Base-by-base conservation (phyloP, 306 rosid species). In the Ziziphus jujuba region DNA sequence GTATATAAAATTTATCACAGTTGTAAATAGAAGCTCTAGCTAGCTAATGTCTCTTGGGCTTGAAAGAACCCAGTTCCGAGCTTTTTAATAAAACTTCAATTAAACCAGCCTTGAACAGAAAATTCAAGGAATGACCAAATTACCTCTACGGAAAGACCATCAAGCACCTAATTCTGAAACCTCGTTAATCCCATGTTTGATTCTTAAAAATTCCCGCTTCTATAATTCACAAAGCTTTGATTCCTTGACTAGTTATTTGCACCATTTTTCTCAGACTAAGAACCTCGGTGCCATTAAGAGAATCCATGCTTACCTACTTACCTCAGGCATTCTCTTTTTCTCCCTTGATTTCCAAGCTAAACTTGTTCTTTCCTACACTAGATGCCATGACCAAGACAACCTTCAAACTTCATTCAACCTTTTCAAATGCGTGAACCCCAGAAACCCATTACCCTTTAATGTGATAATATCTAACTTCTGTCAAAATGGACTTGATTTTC, bases 221-320 rank as follows among this genome's bases (percentile, higher is more conserved):
- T 45, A 71, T 28, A 40, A 34, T 24, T 10, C 65, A 11, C 61
- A 20, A 22, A 56, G 19, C 43, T 35, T 67, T 2, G 69, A 70
- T 62, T 79, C 70, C n/a, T 36, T 80, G 38, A 25, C 81, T 54
- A 62, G 76, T 61, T 69, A 72, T 58, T 73, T 87, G 65, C 69
- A 47, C 19, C 79, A 79, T 56, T 69, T 64, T 66, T 57, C 74
- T 66, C 69, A 34, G 63, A 75, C 72, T 16, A 80, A 59, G 44
- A 83, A 83, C 69, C 75, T 69, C 36, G 23, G 34, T 17, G 69
- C 68, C 66, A 69, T 85, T 47, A 87, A 81, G 81, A 85, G 76
- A 71, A 75, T 90, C 64, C 91, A 90, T 69, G 89, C 73, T 36
- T 72, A 81, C 50, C 76, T 87, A 1, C 67, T 89, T 69, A 85